A percentile compares a stretch with the other conserved stretches of the same genome.
phyloP scores from a whole-genome alignment of 768 basidiomycete genomes.

The Suillus brevipes region DNA sequence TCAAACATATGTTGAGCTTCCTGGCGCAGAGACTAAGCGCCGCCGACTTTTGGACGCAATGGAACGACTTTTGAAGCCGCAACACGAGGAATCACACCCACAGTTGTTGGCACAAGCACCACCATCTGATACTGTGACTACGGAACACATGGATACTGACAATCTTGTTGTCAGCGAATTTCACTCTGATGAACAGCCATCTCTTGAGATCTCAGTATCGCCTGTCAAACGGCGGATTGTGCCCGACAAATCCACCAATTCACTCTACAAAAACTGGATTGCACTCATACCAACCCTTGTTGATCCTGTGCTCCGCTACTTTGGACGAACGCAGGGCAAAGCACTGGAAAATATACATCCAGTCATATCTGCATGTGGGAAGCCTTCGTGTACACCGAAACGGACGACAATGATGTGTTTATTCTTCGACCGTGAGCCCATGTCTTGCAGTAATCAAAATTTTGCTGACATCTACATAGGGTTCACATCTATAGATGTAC shows the following conservation, averaged over 20 bases:
- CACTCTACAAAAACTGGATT: background rate
- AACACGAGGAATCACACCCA: too few relatives aligned
- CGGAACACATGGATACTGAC: too few relatives aligned
- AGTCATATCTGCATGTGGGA: background rate
- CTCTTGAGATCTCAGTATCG: too few relatives aligned
- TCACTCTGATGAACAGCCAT: background rate
- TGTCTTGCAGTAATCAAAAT: background rate
- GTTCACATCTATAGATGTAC: conserved; percentile 14
- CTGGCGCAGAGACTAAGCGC: rapidly evolving
- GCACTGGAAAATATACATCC: background rate
- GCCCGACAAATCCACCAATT: conserved; percentile 1
- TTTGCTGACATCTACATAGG: conserved; percentile 10
- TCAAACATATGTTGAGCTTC: background rate
- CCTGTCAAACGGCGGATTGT: background rate
- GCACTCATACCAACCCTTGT: background rate
- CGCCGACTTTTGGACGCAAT: background rate
- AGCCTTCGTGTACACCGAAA: background rate
- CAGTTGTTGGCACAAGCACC: too few relatives aligned
- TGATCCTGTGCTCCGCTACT: background rate
- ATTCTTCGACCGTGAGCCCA: conserved; percentile 3
- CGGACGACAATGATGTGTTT: background rate
- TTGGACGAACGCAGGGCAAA: background rate
- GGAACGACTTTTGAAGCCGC: background rate
- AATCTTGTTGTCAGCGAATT: too few relatives aligned
- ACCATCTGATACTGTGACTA: too few relatives aligned